These are phyloP conservation scores for Wakefieldia striispora DNA, from an alignment of 768 basidiomycete species.

Conservation along the genomic window DNA sequence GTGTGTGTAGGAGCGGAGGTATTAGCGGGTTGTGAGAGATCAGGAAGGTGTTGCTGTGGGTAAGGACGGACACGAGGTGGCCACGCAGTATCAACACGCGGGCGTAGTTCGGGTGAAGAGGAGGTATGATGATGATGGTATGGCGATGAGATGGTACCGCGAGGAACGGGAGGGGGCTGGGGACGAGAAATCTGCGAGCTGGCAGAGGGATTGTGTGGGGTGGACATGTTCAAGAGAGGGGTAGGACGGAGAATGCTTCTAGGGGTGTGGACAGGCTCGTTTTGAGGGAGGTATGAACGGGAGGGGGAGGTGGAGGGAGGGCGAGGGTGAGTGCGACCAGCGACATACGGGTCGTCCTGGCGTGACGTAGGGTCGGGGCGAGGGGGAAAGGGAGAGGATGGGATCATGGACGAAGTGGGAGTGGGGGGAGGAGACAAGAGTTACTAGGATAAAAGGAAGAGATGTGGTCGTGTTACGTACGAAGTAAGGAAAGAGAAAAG, in stretches of 20 bases:
- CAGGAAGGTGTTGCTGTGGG: slow-evolving; percentile 6
- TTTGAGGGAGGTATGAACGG: slow-evolving; percentile 1
- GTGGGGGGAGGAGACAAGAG: background rate
- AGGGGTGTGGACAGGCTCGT: slow-evolving; percentile 7
- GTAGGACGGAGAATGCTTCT: slow-evolving; percentile 21
- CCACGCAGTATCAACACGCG: slow-evolving; percentile 20
- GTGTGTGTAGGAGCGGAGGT: background rate
- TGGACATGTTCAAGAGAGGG: background rate
- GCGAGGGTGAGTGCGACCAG: background rate
- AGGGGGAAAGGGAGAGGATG: slow-evolving; percentile 20
- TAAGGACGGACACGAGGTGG: slow-evolving; percentile 21
- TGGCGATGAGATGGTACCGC: slow-evolving; percentile 5
- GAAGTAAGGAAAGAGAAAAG: too few species aligned
- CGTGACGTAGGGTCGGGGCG: slow-evolving; percentile 8
- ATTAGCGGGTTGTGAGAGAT: slow-evolving; percentile 6
- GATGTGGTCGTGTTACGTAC: too few species aligned
- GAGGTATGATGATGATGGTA: slow-evolving; percentile 22
- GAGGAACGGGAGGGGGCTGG: slow-evolving; percentile 9
- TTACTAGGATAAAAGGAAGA: too few species aligned
- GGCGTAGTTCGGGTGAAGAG: slow-evolving; percentile 23
- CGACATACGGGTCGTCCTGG: slow-evolving; percentile 7
- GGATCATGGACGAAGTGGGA: slow-evolving; percentile 6
- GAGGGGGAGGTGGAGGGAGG: background rate
- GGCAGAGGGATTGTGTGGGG: slow-evolving; percentile 5
- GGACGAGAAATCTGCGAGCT: background rate